phyloP scores from a whole-genome alignment of 345 rosid species.

The Noccaea bulbosa region DNA sequence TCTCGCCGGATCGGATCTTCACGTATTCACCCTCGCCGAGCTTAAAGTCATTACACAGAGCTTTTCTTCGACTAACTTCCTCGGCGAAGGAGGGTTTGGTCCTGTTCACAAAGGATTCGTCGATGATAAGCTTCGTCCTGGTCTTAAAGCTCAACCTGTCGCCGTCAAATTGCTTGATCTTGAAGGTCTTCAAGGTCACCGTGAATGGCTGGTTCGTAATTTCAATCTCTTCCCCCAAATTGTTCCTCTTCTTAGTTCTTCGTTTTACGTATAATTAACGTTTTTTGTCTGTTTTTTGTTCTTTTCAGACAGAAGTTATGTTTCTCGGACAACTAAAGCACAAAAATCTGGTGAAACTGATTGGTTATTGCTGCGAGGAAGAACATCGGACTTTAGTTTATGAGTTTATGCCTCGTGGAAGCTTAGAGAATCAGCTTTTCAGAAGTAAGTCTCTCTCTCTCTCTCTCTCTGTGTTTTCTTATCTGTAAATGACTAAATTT shows the following conservation, averaged over 20 bases:
- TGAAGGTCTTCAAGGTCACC: conserved; percentile 89
- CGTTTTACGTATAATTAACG: not conserved
- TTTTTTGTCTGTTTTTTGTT: not conserved
- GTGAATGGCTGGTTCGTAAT: conserved; percentile 84
- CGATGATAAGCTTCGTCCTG: conserved; percentile 83
- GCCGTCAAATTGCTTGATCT: conserved; percentile 83
- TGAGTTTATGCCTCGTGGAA: conserved; percentile 95
- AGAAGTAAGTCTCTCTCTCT: conserved; percentile 58
- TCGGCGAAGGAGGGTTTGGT: conserved; percentile 95
- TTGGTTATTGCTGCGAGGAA: conserved; percentile 90
- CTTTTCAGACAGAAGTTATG: conserved; percentile 76
- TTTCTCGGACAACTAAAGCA: conserved; percentile 82
- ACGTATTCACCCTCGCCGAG: conserved; percentile 67
- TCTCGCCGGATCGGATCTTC: conserved; percentile 80
- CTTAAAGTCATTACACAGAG: conserved; percentile 76
- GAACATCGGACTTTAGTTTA: conserved; percentile 82
- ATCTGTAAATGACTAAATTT: not conserved
- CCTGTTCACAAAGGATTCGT: conserved; percentile 87
- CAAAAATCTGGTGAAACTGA: conserved; percentile 78
- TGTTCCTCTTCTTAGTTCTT: not conserved
- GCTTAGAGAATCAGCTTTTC: conserved; percentile 88
- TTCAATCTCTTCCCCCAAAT: not conserved
- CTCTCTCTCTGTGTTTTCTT: not conserved
- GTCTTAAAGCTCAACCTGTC: conserved; percentile 84
- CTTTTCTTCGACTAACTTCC: conserved; percentile 68